Base-by-base conservation (phyloP, 2,329 filamentous ascomycete genomes). In the Hypoxylon sp. region DNA sequence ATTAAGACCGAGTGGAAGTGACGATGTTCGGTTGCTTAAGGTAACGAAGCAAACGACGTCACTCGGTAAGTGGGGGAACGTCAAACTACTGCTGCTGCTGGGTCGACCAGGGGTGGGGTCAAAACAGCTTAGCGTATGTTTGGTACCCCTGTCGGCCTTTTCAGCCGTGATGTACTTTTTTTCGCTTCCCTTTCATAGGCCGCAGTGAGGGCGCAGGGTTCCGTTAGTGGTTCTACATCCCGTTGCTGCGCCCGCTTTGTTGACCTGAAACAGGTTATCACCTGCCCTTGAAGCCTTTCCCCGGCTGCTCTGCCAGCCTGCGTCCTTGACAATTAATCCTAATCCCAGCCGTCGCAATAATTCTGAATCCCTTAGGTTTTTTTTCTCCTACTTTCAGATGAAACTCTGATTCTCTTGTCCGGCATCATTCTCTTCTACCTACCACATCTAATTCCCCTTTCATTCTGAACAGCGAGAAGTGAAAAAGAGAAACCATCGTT, bases 181-280 rank as follows among this genome's bases (percentile, higher is more conserved):
- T n/a, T n/a, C 23, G 15, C 17, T 35, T 30, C 25, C 19, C 23
- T 7, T 16, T 11, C 9, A 25, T 21, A 30, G 27, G 35, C 9
- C n/a, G 30, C 27, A n/a, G n/a, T n/a, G 29, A 36, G 29, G 51
- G 29, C 43, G 42, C 42, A 41, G 27, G 45, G n/a, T 19, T 20
- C 26, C 19, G 27, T 44, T 40, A 45, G 41, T 43, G 45, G 36
- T 27, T 17, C 20, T 30, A 27, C 29, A 54, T 52, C 51, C 36
- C 25, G 45, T 16, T 58, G 49, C 58, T 60, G 49, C 52, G 55
- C 55, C 58, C 31, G 25, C 51, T 49, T 55, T 53, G 44, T 53
- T 50, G 57, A 60, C 48, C 44, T 61, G 58, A 61, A 61, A 61
- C 58, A 45, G 40, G 26, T 51, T 51, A 59, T 59, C 58, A 54